Conservation (phyloP, 108 stramenopile species). For the Skeletonema tropicum region DNA sequence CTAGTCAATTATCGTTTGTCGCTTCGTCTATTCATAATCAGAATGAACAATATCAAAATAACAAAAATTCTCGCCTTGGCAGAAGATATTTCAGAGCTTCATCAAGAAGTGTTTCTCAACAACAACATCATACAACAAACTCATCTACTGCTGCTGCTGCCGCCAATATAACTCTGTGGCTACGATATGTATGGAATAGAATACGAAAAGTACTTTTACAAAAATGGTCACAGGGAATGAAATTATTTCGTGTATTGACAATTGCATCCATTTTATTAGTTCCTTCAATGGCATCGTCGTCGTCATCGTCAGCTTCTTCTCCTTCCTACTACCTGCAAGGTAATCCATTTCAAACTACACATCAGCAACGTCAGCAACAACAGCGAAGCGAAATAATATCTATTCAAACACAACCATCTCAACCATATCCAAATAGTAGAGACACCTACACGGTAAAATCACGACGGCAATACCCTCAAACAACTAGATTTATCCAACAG, state of each 20-base stretch:
- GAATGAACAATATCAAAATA: too few relatives aligned
- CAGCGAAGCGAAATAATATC: conserved; percentile 8
- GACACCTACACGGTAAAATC: background rate
- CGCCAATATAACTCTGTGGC: background rate
- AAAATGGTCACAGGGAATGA: background rate
- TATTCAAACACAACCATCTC: conserved; percentile 22
- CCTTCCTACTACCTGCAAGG: conserved; percentile 20
- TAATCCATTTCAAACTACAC: background rate
- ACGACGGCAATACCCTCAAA: conserved; percentile 1
- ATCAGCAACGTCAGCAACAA: conserved; percentile 1
- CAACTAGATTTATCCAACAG: background rate
- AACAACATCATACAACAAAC: background rate
- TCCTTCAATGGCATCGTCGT: background rate
- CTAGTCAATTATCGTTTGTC: too few relatives aligned
- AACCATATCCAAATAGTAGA: background rate
- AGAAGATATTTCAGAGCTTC: background rate
- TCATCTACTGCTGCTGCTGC: background rate
- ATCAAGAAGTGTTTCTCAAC: background rate
- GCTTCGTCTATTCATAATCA: too few relatives aligned
- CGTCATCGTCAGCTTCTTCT: background rate
- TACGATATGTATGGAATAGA: background rate
- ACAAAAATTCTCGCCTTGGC: too few relatives aligned
- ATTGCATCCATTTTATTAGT: background rate
- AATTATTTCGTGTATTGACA: background rate
- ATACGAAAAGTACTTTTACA: background rate